These are phyloP conservation scores for Apiospora kogelbergensis DNA, from an alignment of 2,329 filamentous ascomycete species.

Conservation along the genomic window DNA sequence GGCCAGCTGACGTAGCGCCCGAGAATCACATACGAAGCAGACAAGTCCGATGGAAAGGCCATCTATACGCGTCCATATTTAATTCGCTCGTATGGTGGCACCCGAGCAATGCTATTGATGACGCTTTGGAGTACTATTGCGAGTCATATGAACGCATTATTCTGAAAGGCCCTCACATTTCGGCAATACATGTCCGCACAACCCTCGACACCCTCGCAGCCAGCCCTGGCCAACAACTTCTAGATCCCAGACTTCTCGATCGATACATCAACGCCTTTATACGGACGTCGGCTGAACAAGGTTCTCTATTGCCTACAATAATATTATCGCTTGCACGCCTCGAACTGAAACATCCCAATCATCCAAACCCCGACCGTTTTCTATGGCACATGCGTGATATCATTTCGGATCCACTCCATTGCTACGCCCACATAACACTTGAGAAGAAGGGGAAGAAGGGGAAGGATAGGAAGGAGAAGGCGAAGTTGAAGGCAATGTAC, in stretches of 20 bases:
- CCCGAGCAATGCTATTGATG: background rate
- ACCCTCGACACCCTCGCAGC: rapidly evolving
- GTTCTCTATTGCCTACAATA: no score
- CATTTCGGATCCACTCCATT: background rate
- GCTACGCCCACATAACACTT: no score
- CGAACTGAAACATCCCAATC: background rate
- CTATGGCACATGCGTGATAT: background rate
- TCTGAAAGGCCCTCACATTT: background rate
- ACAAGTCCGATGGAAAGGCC: background rate
- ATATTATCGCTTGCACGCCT: background rate
- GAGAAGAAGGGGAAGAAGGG: no score
- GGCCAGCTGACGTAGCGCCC: no score
- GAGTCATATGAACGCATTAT: background rate
- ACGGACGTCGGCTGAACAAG: no score
- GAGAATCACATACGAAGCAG: no score
- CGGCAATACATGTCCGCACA: no score
- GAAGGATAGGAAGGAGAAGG: no score
- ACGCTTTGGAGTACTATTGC: background rate
- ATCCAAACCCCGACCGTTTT: background rate
- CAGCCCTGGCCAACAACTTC: no score
- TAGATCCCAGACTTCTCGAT: background rate
- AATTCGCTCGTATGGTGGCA: background rate
- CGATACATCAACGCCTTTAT: no score
- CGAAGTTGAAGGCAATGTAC: no score
- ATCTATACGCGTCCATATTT: background rate